Evolutionary conservation across 805 yeast species (phyloP).

Genomic region (Yarrowia deformans): DNA sequence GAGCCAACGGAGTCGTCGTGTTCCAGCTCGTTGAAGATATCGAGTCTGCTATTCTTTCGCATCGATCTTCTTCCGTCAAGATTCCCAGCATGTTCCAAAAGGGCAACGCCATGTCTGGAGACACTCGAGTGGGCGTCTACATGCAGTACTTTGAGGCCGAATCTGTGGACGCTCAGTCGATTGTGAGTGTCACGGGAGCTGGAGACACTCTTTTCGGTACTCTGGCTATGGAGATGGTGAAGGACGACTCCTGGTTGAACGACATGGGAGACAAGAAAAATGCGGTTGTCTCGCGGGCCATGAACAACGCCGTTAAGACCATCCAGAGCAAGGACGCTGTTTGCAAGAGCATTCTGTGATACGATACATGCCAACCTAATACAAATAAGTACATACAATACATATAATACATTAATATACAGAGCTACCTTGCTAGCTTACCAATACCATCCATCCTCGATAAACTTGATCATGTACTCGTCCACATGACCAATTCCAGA

Average conservation of each 20-base stretch:
- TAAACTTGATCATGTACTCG: conserved; percentile 92
- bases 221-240: conserved; percentile 56
- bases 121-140: conserved; percentile 57
- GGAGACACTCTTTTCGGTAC: conserved; percentile 84
- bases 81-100: conserved; percentile 19
- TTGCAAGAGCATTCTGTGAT: conserved; percentile 39
- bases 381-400: too few species aligned
- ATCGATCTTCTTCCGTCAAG: conserved; percentile 6
- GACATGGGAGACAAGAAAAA: conserved; percentile 48
- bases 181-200: conserved; percentile 82
- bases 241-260: conserved; percentile 47
- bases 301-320: conserved; percentile 51
- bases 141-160: conserved; percentile 67
- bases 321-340: conserved; percentile 49
- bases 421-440: conserved; percentile 45
- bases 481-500: conserved; percentile 77
- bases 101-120: conserved; percentile 7
- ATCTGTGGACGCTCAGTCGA: conserved; percentile 50
- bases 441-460: conserved; percentile 80
- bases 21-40: conserved; percentile 51
- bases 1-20: conserved; percentile 65
- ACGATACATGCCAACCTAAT: too few species aligned
- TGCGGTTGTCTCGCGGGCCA: conserved; percentile 49
- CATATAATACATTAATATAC: conserved; percentile 34
- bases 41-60: conserved; percentile 42